These are phyloP conservation scores for Pythium pectinolyticum DNA, from an alignment of 352 stramenopile genomes.

Conservation along the genomic window DNA sequence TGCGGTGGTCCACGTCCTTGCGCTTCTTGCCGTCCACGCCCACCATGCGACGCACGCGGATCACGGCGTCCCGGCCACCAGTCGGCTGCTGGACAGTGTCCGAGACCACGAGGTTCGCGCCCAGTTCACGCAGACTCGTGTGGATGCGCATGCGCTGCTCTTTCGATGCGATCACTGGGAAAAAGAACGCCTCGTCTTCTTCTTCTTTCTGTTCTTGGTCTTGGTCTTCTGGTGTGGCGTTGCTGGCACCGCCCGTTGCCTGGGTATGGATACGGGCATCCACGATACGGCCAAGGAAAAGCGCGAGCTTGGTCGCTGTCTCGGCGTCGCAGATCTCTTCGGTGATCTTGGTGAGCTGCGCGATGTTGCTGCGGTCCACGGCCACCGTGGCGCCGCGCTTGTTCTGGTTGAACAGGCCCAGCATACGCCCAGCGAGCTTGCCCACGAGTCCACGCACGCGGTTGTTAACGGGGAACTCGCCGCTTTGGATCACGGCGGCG, in stretches of 20 bases:
- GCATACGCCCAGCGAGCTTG: slow-evolving; percentile 49
- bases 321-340: slow-evolving; percentile 43
- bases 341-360: slow-evolving; percentile 45
- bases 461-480: slow-evolving; percentile 23
- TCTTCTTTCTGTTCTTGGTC: slow-evolving; percentile 2
- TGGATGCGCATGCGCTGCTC: slow-evolving; percentile 86
- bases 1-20: slow-evolving; percentile 73
- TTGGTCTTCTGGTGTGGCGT: background rate
- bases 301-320: slow-evolving; percentile 38
- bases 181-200: slow-evolving; percentile 51
- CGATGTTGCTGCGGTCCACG: slow-evolving; percentile 43
- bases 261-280: slow-evolving; percentile 22
- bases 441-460: slow-evolving; percentile 56
- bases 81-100: slow-evolving; percentile 80
- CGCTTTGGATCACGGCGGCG: slow-evolving; percentile 5
- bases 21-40: slow-evolving; percentile 83
- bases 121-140: slow-evolving; percentile 72
- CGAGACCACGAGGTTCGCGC: slow-evolving; percentile 69
- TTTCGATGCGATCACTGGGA: slow-evolving; percentile 80
- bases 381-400: slow-evolving; percentile 43
- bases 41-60: slow-evolving; percentile 84
- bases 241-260: background rate
- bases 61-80: slow-evolving; percentile 51
- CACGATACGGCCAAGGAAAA: slow-evolving; percentile 41
- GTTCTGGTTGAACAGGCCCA: slow-evolving; percentile 67